phyloP scores from a whole-genome alignment of 1,139 yeast genomes.

The Diutina catenulata region DNA sequence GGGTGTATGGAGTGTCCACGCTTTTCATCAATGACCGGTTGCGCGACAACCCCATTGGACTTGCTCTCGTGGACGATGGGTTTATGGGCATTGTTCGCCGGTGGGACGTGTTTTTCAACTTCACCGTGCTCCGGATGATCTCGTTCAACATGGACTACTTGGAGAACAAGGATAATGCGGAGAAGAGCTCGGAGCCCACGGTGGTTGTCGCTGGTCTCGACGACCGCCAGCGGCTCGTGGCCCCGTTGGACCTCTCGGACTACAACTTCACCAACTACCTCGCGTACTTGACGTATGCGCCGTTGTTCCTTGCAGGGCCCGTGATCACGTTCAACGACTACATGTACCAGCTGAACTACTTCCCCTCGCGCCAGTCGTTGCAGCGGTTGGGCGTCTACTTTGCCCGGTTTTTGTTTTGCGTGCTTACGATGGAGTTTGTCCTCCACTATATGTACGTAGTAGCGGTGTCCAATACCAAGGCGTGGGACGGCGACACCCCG shows the following conservation, averaged over 20 bases:
- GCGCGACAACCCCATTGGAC: constrained; percentile 41
- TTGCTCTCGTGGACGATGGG: constrained; percentile 40
- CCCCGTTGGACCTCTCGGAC: constrained; percentile 48
- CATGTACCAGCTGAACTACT: constrained; percentile 51
- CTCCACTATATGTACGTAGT: constrained; percentile 86
- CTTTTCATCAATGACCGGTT: constrained; percentile 67
- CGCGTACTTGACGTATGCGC: constrained; percentile 74
- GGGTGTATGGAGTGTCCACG: constrained; percentile 70
- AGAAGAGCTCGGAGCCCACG: constrained; percentile 6
- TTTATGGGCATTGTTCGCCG: constrained; percentile 68
- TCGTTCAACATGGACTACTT: constrained; percentile 75
- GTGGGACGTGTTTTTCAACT: constrained; percentile 95
- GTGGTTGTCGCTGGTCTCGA: constrained; percentile 18
- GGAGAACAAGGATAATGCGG: constrained; percentile 18
- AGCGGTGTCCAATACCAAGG: constrained; percentile 78
- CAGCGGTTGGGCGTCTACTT: constrained; percentile 52
- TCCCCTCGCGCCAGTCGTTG: constrained; percentile 19
- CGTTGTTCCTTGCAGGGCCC: constrained; percentile 92
- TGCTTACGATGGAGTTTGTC: constrained; percentile 78
- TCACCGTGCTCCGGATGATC: constrained; percentile 71
- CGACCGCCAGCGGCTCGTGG: constrained; percentile 59
- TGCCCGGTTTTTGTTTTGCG: constrained; percentile 55
- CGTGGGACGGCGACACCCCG: constrained; percentile 86
- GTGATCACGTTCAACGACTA: constrained; percentile 87
- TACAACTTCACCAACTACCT: constrained; percentile 55